Evolutionary conservation across 305 asterid species (phyloP).

Genomic region (Petunia hybrid): DNA sequence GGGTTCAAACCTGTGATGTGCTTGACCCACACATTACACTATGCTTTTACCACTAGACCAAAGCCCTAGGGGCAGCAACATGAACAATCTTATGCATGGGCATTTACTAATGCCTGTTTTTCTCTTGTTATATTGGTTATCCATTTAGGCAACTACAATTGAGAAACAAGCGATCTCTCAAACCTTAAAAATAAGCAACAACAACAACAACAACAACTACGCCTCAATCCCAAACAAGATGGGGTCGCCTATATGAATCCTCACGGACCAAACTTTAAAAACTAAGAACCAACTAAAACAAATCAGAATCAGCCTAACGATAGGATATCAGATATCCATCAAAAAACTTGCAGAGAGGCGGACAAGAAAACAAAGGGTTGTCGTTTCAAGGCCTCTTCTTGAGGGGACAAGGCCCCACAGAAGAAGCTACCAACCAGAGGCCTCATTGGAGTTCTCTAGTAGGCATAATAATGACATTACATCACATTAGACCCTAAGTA

Average conservation of each 20-base stretch:
- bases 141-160: not conserved
- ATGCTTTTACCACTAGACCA: too few relatives aligned
- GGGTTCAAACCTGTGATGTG: too few relatives aligned
- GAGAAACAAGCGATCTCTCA: not conserved
- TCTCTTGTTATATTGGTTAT: not conserved
- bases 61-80: not conserved
- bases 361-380: conserved; percentile 3
- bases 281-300: not conserved
- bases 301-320: conserved; percentile 16
- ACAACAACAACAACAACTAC: too few relatives aligned
- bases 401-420: not conserved
- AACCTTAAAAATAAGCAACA: not conserved
- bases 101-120: not conserved
- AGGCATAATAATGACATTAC: not conserved
- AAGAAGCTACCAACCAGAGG: not conserved
- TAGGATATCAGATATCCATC: not conserved
- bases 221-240: too few relatives aligned
- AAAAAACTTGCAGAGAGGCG: not conserved
- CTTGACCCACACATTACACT: too few relatives aligned
- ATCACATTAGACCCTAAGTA: not conserved
- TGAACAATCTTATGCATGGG: conserved; percentile 7
- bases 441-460: not conserved
- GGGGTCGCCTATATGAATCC: too few relatives aligned
- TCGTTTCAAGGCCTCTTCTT: conserved; percentile 2
- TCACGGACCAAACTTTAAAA: not conserved